Percentiles rank a stretch among this genome's conserved stretches.
Conservation (phyloP, 306 rosid species). For the Canavalia ensiformis region DNA sequence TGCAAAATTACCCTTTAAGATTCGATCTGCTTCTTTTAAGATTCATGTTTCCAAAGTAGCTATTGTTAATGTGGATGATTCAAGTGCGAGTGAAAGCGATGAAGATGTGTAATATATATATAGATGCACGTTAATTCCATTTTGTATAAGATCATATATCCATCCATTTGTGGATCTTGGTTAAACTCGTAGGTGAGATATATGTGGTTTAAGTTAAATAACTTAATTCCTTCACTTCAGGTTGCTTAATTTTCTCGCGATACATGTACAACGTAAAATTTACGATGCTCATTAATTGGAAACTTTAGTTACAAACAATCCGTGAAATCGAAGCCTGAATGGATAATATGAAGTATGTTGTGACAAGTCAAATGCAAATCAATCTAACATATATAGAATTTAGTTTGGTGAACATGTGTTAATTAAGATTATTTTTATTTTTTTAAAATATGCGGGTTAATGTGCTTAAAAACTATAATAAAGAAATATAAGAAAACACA, state of each 20-base stretch:
- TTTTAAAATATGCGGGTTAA: no score
- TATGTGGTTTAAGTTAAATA: background rate
- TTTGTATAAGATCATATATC: conserved; percentile 36
- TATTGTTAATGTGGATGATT: conserved; percentile 64
- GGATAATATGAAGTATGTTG: background rate
- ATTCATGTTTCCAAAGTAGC: conserved; percentile 73
- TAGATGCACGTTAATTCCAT: background rate
- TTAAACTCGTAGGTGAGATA: conserved; percentile 27
- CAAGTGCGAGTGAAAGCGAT: conserved; percentile 46
- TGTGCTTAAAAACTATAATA: no score
- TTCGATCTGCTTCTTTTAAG: conserved; percentile 65
- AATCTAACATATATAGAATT: no score
- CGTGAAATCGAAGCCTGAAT: no score
- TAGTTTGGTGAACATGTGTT: background rate
- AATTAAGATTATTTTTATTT: no score
- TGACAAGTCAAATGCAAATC: background rate
- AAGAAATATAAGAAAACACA: no score
- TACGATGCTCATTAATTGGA: background rate
- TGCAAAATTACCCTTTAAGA: conserved; percentile 57
- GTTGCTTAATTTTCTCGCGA: background rate
- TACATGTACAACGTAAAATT: background rate
- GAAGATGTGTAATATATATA: conserved; percentile 48
- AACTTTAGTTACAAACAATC: background rate
- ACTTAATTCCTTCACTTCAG: conserved; percentile 6
- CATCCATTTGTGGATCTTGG: conserved; percentile 1